Evolutionary conservation across 2,329 filamentous ascomycete genomes (phyloP).

Genomic region (Xylariaceae sp.): DNA sequence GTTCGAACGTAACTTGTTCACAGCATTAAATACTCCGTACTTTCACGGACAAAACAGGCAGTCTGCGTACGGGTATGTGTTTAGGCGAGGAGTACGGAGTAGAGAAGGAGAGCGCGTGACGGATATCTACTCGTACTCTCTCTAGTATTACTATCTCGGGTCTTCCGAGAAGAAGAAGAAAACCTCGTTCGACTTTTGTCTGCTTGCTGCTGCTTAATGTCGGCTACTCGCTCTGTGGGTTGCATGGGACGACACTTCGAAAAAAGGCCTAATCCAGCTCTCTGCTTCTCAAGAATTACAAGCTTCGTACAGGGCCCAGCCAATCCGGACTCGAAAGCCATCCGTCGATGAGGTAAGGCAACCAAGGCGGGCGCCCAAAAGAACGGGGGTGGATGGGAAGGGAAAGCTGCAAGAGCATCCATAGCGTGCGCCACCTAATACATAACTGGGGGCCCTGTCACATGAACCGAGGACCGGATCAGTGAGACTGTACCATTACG

Average conservation of each 20-base stretch:
- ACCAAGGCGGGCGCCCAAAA: neutral
- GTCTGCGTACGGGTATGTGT: neutral
- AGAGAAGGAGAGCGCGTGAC: neutral
- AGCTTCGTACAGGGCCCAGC: too few species aligned
- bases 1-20: neutral
- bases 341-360: neutral
- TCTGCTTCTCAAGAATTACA: neutral
- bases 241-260: neutral
- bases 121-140: neutral
- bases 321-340: neutral
- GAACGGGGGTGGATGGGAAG: neutral
- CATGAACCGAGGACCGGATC: constrained; percentile 4
- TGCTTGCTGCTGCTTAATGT: neutral
- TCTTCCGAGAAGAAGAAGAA: neutral
- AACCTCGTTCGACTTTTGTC: too few species aligned
- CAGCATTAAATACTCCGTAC: neutral
- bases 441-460: neutral
- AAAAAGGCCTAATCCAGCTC: neutral
- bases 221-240: neutral
- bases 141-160: neutral
- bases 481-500: constrained; percentile 8
- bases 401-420: constrained; percentile 6
- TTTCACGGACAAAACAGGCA: neutral
- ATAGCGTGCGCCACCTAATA: constrained; percentile 13
- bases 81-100: neutral